phyloP scores from a whole-genome alignment of 1,139 yeast species.

The Candida sanyaensis region DNA sequence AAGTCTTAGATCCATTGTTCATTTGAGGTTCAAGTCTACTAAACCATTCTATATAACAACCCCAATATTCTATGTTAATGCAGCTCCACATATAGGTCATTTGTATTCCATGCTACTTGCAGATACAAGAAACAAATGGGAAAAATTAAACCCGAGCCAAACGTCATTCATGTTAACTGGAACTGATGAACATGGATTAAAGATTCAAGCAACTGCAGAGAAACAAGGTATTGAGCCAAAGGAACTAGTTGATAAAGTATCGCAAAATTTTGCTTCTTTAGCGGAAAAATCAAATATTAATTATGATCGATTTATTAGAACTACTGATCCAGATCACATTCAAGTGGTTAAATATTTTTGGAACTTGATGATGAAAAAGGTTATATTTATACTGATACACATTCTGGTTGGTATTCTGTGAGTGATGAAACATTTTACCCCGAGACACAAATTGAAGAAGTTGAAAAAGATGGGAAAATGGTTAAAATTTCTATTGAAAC shows the following conservation, averaged over 20 bases:
- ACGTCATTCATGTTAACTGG: constrained; percentile 76
- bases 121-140: constrained; percentile 81
- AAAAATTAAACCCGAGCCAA: constrained; percentile 36
- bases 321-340: constrained; percentile 83
- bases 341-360: constrained; percentile 69
- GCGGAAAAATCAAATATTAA: constrained; percentile 58
- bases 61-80: constrained; percentile 96
- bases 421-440: constrained; percentile 96
- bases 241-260: constrained; percentile 69
- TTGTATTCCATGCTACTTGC: constrained; percentile 83
- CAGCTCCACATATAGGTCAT: constrained; percentile 94
- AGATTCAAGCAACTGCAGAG: constrained; percentile 74
- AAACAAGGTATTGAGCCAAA: constrained; percentile 56
- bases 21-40: constrained; percentile 8
- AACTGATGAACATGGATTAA: constrained; percentile 96
- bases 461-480: constrained; percentile 37
- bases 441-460: constrained; percentile 65
- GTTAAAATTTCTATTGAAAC: constrained; percentile 65
- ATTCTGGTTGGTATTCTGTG: constrained; percentile 92
- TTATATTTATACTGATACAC: constrained; percentile 77
- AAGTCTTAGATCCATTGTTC: not conserved
- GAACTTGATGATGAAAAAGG: constrained; percentile 57
- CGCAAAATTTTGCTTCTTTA: constrained; percentile 61
- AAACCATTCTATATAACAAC: constrained; percentile 69
- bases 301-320: constrained; percentile 81